These are phyloP conservation scores for Crithidia fasciculata DNA, from an alignment of 208 protist genomes.

Conservation along the genomic window DNA sequence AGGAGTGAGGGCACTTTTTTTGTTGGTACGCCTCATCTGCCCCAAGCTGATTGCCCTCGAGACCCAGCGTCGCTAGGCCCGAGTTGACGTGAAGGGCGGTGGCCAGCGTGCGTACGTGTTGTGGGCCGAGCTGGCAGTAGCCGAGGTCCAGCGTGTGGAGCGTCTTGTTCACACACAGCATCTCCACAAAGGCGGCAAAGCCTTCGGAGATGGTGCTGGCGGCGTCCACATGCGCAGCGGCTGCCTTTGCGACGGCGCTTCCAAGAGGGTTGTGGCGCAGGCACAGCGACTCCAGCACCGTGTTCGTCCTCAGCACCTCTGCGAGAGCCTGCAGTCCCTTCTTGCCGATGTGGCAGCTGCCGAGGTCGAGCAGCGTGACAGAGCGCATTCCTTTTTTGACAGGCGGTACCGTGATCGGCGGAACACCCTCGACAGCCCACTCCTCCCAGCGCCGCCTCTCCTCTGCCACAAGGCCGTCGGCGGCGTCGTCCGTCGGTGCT, in stretches of 20 bases:
- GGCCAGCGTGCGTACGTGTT: conserved; percentile 50
- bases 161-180: conserved; percentile 52
- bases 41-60: conserved; percentile 78
- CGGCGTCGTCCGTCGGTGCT: neutral
- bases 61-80: conserved; percentile 44
- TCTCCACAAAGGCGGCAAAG: conserved; percentile 49
- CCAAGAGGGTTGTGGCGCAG: conserved; percentile 77
- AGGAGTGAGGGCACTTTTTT: conserved; percentile 38
- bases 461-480: conserved; percentile 34
- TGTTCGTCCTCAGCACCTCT: conserved; percentile 54
- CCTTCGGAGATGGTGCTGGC: conserved; percentile 39
- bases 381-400: conserved; percentile 66
- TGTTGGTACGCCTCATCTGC: conserved; percentile 20
- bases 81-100: conserved; percentile 49
- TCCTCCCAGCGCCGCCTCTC: conserved; percentile 26
- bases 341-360: conserved; percentile 68
- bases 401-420: conserved; percentile 18
- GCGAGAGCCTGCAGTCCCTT: conserved; percentile 59
- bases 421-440: conserved; percentile 21
- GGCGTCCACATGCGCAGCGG: conserved; percentile 26
- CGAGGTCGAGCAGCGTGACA: conserved; percentile 68
- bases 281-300: conserved; percentile 61
- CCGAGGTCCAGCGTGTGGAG: conserved; percentile 70
- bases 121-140: conserved; percentile 61
- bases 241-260: conserved; percentile 10